phyloP scores from a whole-genome alignment of 306 rosid species.

The Quercus alba region DNA sequence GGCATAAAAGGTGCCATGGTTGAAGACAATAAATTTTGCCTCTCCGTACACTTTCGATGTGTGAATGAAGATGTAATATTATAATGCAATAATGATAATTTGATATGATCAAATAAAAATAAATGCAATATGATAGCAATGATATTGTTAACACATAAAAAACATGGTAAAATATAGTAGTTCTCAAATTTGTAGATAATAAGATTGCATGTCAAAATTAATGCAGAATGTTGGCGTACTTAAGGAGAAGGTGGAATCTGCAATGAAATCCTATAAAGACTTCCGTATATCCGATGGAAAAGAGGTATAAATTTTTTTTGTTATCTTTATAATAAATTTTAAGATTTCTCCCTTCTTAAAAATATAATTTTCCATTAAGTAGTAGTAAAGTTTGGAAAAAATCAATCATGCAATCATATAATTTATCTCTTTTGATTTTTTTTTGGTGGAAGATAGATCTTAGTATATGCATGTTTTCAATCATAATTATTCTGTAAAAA shows the following conservation, averaged over 20 bases:
- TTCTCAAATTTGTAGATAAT: not conserved
- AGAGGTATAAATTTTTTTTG: constrained; percentile 29
- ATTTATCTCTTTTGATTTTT: constrained; percentile 8
- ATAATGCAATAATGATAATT: too few species aligned
- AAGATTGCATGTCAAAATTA: constrained; percentile 10
- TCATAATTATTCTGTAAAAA: constrained; percentile 36
- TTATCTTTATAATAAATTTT: too few species aligned
- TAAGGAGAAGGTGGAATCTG: constrained; percentile 34
- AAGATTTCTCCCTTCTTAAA: too few species aligned
- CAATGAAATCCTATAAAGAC: constrained; percentile 29
- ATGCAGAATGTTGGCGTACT: constrained; percentile 42
- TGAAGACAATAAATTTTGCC: constrained; percentile 53
- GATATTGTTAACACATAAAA: too few species aligned
- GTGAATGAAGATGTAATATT: constrained; percentile 45
- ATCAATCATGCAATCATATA: not conserved
- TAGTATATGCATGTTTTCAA: not conserved
- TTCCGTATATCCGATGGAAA: constrained; percentile 40
- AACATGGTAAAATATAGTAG: not conserved
- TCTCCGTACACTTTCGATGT: constrained; percentile 45
- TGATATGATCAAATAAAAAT: too few species aligned
- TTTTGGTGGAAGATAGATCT: not conserved
- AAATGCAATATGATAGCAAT: too few species aligned
- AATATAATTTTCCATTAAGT: not conserved
- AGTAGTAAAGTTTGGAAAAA: not conserved
- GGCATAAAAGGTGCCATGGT: constrained; percentile 37